Evolutionary conservation across 257 asterid genomes (phyloP), one percentile per base, ranked within the genome.

Genomic region (Ilex asprella): DNA sequence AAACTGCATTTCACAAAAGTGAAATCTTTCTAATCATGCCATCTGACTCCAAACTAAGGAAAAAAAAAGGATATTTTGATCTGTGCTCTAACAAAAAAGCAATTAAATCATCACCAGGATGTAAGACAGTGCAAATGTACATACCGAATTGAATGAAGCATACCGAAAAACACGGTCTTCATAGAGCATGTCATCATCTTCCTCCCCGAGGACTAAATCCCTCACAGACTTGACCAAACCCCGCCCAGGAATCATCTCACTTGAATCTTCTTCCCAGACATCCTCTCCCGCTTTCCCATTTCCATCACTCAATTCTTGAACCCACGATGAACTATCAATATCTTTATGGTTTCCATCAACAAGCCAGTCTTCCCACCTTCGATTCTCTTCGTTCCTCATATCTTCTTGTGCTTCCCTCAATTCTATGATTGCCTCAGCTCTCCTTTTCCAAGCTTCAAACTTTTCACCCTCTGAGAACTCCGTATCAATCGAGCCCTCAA

Each of bases 351-450:
- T 14, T 53, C 30, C 57, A 69, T 88, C 91, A 50, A 79, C 84
- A 65, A 93, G 79, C 97, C 99, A 93, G 55, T 93, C 97, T 73
- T 93, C 99, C 99, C 99, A 93, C 78, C 71, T 87, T 76, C 81
- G 82, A 58, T 79, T 78, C 80, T 87, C 95, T 82, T 89, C 96
- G 64, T 92, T 89, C 87, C 74, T 85, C 16, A 70, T 77, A 73
- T 77, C 97, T 60, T 80, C 83, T 58, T 86, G 97, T 30, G 97
- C 99, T 72, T 89, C 97, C 81, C 99, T 89, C 74, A 93, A 63
- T 64, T 93, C 97, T 14, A 82, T 76, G 66, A 93, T 93, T 0
- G 95, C 88, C 85, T 92, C 99, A 0, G 97, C 97, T 58, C 97
- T 84, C 76, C 86, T 79, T 65, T 72, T 89, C 99, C 99, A 93